Evolutionary conservation across 75 land plant species (phyloP), one percentile per base, ranked within the genome.

Genomic region (Ceratopteris richardii): DNA sequence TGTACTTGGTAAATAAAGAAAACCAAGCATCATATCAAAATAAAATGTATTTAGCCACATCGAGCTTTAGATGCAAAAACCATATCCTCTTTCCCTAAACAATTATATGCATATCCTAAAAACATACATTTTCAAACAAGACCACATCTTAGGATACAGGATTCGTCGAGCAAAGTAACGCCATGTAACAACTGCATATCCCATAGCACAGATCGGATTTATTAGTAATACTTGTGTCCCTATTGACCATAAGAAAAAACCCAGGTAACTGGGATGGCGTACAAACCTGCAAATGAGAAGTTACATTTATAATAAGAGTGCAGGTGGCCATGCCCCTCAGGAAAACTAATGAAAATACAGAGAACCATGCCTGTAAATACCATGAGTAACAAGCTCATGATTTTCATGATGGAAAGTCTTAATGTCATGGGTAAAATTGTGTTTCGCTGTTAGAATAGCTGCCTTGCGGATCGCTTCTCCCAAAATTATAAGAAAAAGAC

Each of bases 171-270:
- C 47, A 57, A 92, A 92, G 65, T 80, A 92, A 14, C 71, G 71
- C 90, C 95, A 92, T 29, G 79, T 77, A 23, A 92, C 80, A 28
- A 88, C 29, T 14, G 68, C 41, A 63, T 85, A 92, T 31, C 46
- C 80, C 51, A 85, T 24, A 3, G 69, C 64, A 18, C 77, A 92
- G 0, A 88, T 22, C 10, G 98, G 95, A 67, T 92, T 92, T 56
- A 79, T 77, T 0, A 92, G 80, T 79, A 88, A 70, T 24, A 85
- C 66, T 58, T 92, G 98, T 16, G 95, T 92, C 13, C 98, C 95
- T 58, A 82, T 73, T 24, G 98, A 79, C 87, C 86, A 88, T 12
- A 88, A 61, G 67, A 85, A 76, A 66, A 92, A 92, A 6, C 98
- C 98, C 63, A 69, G 65, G 54, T 92, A 92, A 13, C 98, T 73